phyloP scores from a whole-genome alignment of 768 basidiomycete species.

The Daedaleopsis sinensis region DNA sequence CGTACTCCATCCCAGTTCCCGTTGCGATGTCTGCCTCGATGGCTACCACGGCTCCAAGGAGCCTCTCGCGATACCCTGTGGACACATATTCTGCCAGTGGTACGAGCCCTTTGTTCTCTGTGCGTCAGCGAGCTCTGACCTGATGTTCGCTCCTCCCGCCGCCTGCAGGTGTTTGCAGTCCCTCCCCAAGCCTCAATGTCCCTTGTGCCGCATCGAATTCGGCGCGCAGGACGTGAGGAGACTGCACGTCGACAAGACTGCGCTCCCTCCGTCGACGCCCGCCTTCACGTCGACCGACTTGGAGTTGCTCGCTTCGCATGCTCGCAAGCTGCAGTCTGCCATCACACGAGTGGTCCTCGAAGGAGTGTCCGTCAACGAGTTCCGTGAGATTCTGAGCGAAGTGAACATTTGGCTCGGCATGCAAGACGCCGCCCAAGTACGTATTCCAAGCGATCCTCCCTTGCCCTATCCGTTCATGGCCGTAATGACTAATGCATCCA shows the following conservation, averaged over 20 bases:
- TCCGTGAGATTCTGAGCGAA: conserved; percentile 24
- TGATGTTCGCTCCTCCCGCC: neutral
- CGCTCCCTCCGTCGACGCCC: conserved; percentile 17
- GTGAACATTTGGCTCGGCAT: conserved; percentile 27
- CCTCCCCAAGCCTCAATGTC: conserved; percentile 54
- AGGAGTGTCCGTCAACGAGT: conserved; percentile 41
- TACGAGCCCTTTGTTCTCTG: conserved; percentile 20
- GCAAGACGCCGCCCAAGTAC: conserved; percentile 26
- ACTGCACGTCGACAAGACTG: conserved; percentile 63
- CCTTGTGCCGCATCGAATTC: conserved; percentile 64
- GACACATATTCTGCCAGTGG: conserved; percentile 62
- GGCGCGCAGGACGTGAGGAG: conserved; percentile 47
- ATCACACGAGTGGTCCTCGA: conserved; percentile 57
- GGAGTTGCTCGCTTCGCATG: conserved; percentile 35
- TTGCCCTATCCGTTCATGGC: neutral
- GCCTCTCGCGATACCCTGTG: conserved; percentile 70
- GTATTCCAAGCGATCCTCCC: neutral
- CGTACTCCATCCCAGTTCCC: conserved; percentile 61
- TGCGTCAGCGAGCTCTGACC: conserved; percentile 6
- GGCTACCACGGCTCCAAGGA: conserved; percentile 54
- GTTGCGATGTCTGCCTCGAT: conserved; percentile 79
- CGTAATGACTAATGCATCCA: neutral
- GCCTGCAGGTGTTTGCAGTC: conserved; percentile 55
- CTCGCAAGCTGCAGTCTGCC: conserved; percentile 54
- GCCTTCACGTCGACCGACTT: conserved; percentile 7